These are phyloP conservation scores for Orbilia brochopaga DNA, from an alignment of 2,329 filamentous ascomycete genomes.

Conservation along the genomic window DNA sequence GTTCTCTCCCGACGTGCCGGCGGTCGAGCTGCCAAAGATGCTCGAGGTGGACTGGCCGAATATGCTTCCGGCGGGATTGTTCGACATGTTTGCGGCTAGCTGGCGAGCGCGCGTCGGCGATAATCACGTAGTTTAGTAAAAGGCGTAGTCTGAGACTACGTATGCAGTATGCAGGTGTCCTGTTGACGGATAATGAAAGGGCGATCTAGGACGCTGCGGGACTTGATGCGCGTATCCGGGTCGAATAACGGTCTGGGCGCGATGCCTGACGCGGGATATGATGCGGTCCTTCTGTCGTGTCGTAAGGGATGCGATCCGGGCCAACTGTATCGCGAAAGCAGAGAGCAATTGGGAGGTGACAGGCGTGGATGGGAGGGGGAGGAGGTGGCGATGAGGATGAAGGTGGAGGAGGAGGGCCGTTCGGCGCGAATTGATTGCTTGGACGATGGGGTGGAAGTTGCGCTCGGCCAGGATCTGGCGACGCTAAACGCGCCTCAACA, in stretches of 20 bases:
- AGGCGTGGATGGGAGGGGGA: slow-evolving; percentile 5
- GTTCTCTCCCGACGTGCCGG: slow-evolving; percentile 17
- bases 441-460: slow-evolving; percentile 29
- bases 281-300: slow-evolving; percentile 6
- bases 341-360: slow-evolving; percentile 6
- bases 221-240: slow-evolving; percentile 45
- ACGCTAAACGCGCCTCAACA: slow-evolving; percentile 29
- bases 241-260: background rate
- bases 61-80: slow-evolving; percentile 24
- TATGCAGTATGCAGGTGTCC: slow-evolving; percentile 29
- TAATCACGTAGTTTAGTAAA: slow-evolving; percentile 10
- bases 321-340: slow-evolving; percentile 8
- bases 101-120: background rate
- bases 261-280: background rate
- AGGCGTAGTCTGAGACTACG: slow-evolving; percentile 8
- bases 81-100: slow-evolving; percentile 20
- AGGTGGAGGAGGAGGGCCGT: slow-evolving; percentile 55
- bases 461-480: slow-evolving; percentile 40
- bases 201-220: slow-evolving; percentile 1
- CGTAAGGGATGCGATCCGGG: background rate
- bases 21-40: slow-evolving; percentile 26
- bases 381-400: slow-evolving; percentile 57
- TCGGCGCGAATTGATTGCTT: background rate
- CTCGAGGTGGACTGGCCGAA: slow-evolving; percentile 20
- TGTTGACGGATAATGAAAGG: background rate